Conservation (phyloP, 106 monocot species). For the Agapanthus africanus region DNA sequence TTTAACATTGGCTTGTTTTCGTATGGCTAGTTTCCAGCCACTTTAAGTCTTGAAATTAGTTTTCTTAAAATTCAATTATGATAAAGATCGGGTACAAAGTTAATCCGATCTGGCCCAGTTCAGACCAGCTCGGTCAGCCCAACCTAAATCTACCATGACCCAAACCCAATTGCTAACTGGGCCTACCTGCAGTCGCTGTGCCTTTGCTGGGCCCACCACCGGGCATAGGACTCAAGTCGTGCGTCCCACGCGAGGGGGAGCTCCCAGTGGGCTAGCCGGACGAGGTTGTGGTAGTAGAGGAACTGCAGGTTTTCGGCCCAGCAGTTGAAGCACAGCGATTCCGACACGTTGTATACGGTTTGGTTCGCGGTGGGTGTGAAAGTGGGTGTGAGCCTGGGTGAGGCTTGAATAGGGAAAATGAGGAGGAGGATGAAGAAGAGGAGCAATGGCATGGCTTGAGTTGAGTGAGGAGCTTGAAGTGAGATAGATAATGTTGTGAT, state of each 20-base stretch:
- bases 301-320: constrained; percentile 39
- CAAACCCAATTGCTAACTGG: no score
- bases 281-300: constrained; percentile 47
- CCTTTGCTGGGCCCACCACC: constrained; percentile 36
- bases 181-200: constrained; percentile 19
- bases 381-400: background rate
- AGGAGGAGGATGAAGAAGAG: background rate
- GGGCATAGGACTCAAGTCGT: constrained; percentile 27
- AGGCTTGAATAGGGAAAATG: background rate
- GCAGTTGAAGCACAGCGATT: constrained; percentile 30
- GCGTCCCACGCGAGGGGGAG: constrained; percentile 47
- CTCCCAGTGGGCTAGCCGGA: constrained; percentile 32
- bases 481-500: no score
- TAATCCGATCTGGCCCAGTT: constrained; percentile 1
- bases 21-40: no score
- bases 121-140: no score
- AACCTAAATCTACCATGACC: no score
- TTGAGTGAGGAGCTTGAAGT: background rate
- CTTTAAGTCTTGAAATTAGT: no score
- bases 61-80: no score
- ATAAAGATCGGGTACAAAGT: no score
- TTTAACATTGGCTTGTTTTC: no score
- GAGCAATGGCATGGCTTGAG: background rate
- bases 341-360: constrained; percentile 22
- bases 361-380: constrained; percentile 14